phyloP scores from a whole-genome alignment of 2,329 filamentous ascomycete species.

The Colletotrichum siamense region DNA sequence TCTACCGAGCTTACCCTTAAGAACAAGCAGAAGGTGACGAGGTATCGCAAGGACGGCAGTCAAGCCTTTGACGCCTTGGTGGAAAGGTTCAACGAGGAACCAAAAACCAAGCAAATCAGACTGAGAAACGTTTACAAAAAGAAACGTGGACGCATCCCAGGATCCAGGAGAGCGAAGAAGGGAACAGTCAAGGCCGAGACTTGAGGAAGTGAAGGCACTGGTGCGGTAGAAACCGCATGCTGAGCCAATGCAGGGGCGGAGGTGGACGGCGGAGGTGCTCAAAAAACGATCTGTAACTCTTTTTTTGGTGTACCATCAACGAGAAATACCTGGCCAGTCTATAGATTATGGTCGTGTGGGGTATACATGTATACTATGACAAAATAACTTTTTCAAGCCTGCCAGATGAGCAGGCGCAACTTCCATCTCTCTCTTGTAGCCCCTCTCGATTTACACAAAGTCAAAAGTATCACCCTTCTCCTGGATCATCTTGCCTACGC shows the following conservation, averaged over 20 bases:
- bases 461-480: conserved; percentile 93
- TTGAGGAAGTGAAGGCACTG: neutral
- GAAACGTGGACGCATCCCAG: no score
- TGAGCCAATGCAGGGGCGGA: neutral
- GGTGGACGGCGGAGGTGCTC: neutral
- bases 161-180: neutral
- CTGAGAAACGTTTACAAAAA: no score
- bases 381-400: conserved; percentile 15
- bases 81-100: conserved; percentile 37
- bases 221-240: neutral
- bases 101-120: no score
- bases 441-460: conserved; percentile 70
- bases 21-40: conserved; percentile 86
- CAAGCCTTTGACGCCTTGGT: conserved; percentile 72
- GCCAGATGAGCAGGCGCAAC: neutral
- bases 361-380: conserved; percentile 23
- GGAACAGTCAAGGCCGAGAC: neutral
- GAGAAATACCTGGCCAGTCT: conserved; percentile 18
- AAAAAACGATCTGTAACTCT: neutral
- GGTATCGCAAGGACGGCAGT: conserved; percentile 72
- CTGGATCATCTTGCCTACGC: conserved; percentile 82
- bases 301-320: conserved; percentile 12
- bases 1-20: conserved; percentile 75
- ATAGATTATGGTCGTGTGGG: conserved; percentile 20
- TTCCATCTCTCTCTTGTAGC: neutral